These are phyloP conservation scores for Chalaropsis ovoidea DNA, from an alignment of 2,329 filamentous ascomycete species.

Conservation along the genomic window DNA sequence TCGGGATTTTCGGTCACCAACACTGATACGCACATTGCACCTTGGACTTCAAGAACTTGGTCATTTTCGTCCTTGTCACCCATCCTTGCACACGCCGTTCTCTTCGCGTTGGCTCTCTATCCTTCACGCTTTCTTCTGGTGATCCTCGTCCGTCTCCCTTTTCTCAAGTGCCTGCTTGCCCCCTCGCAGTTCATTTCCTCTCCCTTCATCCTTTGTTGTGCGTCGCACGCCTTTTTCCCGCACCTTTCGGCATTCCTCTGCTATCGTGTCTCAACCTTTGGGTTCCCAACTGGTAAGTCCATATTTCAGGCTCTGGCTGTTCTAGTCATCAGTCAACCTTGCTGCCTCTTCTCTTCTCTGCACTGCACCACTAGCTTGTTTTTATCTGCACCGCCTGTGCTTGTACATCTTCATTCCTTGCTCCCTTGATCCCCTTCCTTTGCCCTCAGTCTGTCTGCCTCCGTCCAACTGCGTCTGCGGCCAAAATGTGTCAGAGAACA, in stretches of 20 bases:
- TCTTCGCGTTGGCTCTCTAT: not conserved
- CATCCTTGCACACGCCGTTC: conserved; percentile 6
- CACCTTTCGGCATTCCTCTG: not conserved
- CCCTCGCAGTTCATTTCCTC: conserved; percentile 4
- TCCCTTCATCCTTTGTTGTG: not conserved
- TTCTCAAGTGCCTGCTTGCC: not conserved
- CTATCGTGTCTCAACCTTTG: not conserved
- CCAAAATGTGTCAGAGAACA: not conserved
- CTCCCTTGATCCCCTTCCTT: not conserved
- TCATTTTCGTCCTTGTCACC: not conserved
- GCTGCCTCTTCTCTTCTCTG: not conserved
- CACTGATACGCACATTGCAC: not conserved
- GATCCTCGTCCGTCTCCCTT: not conserved
- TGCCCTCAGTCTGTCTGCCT: not conserved
- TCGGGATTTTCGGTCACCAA: not conserved
- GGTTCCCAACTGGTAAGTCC: not conserved
- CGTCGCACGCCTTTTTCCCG: not conserved
- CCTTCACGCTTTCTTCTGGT: not conserved
- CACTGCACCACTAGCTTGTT: not conserved
- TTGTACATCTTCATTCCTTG: conserved; percentile 1
- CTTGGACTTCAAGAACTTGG: not conserved
- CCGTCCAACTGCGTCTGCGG: not conserved
- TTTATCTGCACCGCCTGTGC: conserved; percentile 1
- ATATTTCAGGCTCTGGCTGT: not conserved
- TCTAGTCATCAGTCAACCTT: not conserved